These are phyloP conservation scores for Pilatotrama ljubarskyi DNA, from an alignment of 768 basidiomycete genomes.

Conservation along the genomic window DNA sequence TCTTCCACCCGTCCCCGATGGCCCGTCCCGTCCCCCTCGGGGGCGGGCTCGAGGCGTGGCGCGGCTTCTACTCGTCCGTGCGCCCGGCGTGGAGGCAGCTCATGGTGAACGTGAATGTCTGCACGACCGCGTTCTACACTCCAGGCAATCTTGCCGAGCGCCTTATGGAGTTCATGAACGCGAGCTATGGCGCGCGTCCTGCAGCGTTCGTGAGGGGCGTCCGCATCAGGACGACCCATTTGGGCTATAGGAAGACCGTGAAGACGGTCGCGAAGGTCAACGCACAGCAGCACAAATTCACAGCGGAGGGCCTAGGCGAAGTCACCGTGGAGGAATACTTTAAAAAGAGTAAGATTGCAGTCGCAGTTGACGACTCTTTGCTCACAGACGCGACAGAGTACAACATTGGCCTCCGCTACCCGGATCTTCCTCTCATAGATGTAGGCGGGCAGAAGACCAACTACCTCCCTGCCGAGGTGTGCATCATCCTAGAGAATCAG, in stretches of 20 bases:
- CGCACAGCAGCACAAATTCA: conserved; percentile 43
- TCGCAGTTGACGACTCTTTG: not conserved
- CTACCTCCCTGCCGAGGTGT: conserved; percentile 49
- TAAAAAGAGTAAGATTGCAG: conserved; percentile 44
- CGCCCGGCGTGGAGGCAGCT: conserved; percentile 43
- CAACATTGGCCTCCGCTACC: conserved; percentile 37
- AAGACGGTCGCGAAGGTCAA: conserved; percentile 48
- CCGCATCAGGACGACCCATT: conserved; percentile 63
- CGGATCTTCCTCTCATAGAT: conserved; percentile 47
- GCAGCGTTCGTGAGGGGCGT: conserved; percentile 67
- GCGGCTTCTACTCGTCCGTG: conserved; percentile 46
- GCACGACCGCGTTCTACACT: conserved; percentile 48
- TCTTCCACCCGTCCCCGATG: conserved; percentile 45
- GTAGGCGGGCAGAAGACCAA: conserved; percentile 47
- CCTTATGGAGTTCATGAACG: conserved; percentile 43
- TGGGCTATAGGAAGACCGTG: conserved; percentile 76
- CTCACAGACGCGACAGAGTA: conserved; percentile 39
- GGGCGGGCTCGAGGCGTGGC: conserved; percentile 62
- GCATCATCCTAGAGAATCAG: conserved; percentile 46
- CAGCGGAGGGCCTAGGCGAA: conserved; percentile 38
- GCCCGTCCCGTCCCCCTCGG: conserved; percentile 36
- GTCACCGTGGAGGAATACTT: conserved; percentile 53
- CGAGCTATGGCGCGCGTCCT: conserved; percentile 59
- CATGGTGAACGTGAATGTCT: conserved; percentile 59
- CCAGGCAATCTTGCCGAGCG: conserved; percentile 45